These are phyloP conservation scores for Suillus placidus DNA, from an alignment of 768 basidiomycete species.

Conservation along the genomic window DNA sequence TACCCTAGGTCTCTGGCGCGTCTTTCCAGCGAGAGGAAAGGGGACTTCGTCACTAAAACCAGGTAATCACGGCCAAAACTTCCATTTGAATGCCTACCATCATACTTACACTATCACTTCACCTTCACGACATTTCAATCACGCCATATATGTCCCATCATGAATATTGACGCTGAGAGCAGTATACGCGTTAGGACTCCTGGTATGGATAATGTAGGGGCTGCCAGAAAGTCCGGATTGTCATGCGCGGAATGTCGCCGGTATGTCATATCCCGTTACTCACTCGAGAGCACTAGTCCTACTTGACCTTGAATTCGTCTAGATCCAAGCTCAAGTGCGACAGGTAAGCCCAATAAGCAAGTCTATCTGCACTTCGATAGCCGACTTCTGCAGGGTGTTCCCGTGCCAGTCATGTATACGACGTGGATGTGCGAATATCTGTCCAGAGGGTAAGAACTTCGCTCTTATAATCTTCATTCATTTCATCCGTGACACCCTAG, in stretches of 20 bases:
- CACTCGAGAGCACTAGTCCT: conserved; percentile 9
- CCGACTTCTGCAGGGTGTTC: conserved; percentile 40
- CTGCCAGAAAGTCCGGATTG: conserved; percentile 39
- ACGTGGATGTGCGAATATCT: conserved; percentile 54
- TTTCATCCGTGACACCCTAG: conserved; percentile 26
- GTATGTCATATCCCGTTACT: conserved; percentile 28
- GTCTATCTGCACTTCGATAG: neutral
- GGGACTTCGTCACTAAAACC: neutral
- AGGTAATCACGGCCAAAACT: neutral
- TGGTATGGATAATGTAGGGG: conserved; percentile 9
- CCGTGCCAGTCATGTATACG: conserved; percentile 60
- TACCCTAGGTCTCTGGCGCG: neutral
- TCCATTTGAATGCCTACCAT: neutral
- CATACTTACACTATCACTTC: neutral
- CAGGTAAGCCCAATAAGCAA: conserved; percentile 29
- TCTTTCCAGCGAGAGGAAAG: neutral
- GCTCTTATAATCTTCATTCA: neutral
- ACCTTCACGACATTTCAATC: neutral
- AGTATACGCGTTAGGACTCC: conserved; percentile 11
- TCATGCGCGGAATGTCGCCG: conserved; percentile 59
- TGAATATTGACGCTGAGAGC: conserved; percentile 16
- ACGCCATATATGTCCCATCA: conserved; percentile 1
- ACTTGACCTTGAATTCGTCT: conserved; percentile 2
- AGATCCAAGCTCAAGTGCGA: conserved; percentile 62
- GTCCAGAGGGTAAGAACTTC: conserved; percentile 46